These are phyloP conservation scores for Paralagenidium karlingii DNA, from an alignment of 352 stramenopile genomes.

Conservation along the genomic window DNA sequence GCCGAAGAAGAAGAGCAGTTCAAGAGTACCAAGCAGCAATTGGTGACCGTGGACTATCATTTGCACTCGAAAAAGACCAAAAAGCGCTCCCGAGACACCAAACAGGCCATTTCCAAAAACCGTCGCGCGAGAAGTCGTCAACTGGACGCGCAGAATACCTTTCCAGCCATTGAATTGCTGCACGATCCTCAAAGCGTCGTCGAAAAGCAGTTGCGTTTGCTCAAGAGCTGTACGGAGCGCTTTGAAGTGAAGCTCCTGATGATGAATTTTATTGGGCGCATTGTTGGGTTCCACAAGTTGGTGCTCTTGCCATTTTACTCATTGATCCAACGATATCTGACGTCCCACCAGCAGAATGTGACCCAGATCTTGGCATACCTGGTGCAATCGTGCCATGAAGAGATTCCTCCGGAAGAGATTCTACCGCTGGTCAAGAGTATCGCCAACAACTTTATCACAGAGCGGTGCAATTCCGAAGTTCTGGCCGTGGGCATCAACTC, in stretches of 20 bases:
- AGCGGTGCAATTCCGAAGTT: constrained; percentile 91
- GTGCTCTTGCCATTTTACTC: constrained; percentile 94
- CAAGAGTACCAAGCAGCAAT: constrained; percentile 75
- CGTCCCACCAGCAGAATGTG: constrained; percentile 83
- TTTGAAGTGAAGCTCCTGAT: constrained; percentile 95
- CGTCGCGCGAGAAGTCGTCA: constrained; percentile 72
- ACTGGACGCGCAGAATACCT: constrained; percentile 70
- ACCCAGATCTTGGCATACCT: constrained; percentile 95
- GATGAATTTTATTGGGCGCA: constrained; percentile 97
- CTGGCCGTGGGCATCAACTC: constrained; percentile 98
- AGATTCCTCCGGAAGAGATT: constrained; percentile 95
- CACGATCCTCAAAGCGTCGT: constrained; percentile 93
- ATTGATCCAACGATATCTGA: constrained; percentile 89
- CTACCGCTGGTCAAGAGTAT: constrained; percentile 94
- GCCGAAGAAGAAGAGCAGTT: constrained; percentile 90
- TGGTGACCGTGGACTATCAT: constrained; percentile 88
- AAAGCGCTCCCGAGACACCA: constrained; percentile 74
- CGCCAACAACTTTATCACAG: constrained; percentile 97
- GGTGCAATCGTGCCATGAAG: constrained; percentile 95
- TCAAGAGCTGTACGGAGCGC: constrained; percentile 79
- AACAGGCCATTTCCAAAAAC: constrained; percentile 85
- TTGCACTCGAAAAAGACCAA: constrained; percentile 96
- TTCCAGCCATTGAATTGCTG: constrained; percentile 96
- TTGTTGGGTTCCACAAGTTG: constrained; percentile 97
- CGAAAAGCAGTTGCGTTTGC: constrained; percentile 89